Conservation (phyloP, 352 stramenopile genomes). For the Phytophthora nicotianae region DNA sequence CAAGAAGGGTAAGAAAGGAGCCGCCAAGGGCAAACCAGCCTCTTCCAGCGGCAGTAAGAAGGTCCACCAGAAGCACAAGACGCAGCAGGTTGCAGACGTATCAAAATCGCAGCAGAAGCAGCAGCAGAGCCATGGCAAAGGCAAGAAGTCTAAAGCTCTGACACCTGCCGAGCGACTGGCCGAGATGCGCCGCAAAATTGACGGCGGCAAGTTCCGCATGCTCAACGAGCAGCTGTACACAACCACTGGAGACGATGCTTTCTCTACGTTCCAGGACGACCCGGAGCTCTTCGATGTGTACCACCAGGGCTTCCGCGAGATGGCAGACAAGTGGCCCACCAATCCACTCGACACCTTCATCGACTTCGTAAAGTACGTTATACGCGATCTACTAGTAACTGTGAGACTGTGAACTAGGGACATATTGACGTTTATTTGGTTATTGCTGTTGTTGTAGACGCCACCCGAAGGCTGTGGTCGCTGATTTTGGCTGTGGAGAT, state of each 20-base stretch:
- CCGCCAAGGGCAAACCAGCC: conserved; percentile 27
- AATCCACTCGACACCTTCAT: conserved; percentile 98
- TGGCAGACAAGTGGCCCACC: conserved; percentile 96
- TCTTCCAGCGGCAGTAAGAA: conserved; percentile 31
- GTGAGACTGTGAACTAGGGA: neutral
- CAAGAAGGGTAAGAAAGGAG: conserved; percentile 29
- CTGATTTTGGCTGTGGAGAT: conserved; percentile 99
- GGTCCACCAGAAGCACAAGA: conserved; percentile 24
- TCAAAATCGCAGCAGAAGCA: conserved; percentile 31
- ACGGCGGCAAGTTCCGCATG: conserved; percentile 96
- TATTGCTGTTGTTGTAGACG: conserved; percentile 37
- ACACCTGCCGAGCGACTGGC: conserved; percentile 49
- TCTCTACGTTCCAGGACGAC: conserved; percentile 93
- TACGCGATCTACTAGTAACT: neutral
- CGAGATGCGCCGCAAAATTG: conserved; percentile 89
- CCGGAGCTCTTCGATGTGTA: conserved; percentile 98
- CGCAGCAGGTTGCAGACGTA: conserved; percentile 20
- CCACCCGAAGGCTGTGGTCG: conserved; percentile 83
- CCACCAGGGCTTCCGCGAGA: conserved; percentile 98
- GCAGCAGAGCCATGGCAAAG: conserved; percentile 34
- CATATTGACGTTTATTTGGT: conserved; percentile 2
- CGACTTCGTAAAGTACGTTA: conserved; percentile 88
- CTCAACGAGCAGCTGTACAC: conserved; percentile 99
- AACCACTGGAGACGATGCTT: conserved; percentile 89
- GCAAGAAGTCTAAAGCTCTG: conserved; percentile 22